phyloP scores from a whole-genome alignment of 179 eudicot genomes.

The Nepenthes alata region DNA sequence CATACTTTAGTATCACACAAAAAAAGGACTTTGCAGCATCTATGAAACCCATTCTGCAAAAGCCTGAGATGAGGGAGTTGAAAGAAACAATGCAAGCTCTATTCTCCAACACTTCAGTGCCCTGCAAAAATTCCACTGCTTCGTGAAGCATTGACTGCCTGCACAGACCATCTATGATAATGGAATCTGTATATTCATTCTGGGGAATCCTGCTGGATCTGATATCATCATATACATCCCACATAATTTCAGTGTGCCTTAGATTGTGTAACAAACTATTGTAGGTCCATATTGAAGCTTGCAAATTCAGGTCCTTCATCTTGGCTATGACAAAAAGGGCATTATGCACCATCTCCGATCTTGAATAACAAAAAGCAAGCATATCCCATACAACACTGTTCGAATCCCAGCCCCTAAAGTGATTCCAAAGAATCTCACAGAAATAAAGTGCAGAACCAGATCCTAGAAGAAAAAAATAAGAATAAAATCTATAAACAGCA shows the following conservation, averaged over 20 bases:
- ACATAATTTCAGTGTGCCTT: constrained; percentile 37
- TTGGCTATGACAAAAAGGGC: constrained; percentile 55
- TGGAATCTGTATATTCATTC: constrained; percentile 49
- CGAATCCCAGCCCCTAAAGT: constrained; percentile 43
- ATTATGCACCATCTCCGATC: constrained; percentile 52
- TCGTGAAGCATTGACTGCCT: constrained; percentile 53
- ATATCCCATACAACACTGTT: constrained; percentile 62
- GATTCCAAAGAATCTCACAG: constrained; percentile 43
- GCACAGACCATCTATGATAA: constrained; percentile 64
- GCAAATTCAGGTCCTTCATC: constrained; percentile 59
- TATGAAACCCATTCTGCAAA: constrained; percentile 54
- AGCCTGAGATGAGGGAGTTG: constrained; percentile 57
- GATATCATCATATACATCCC: constrained; percentile 49
- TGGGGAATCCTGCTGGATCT: constrained; percentile 29
- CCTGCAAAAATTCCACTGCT: constrained; percentile 43
- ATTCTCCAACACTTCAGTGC: constrained; percentile 21
- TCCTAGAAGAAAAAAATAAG: constrained; percentile 45
- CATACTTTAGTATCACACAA: constrained; percentile 63
- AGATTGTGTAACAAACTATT: constrained; percentile 62
- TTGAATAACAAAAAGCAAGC: constrained; percentile 65
- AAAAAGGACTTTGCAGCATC: constrained; percentile 65
- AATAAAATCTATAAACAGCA: constrained; percentile 16
- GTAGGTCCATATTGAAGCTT: constrained; percentile 57
- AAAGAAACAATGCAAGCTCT: constrained; percentile 32
- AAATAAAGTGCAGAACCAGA: constrained; percentile 45